Evolutionary conservation across 192 early-diverging fungal genomes (phyloP).

Genomic region (Irineochytrium annulatum): DNA sequence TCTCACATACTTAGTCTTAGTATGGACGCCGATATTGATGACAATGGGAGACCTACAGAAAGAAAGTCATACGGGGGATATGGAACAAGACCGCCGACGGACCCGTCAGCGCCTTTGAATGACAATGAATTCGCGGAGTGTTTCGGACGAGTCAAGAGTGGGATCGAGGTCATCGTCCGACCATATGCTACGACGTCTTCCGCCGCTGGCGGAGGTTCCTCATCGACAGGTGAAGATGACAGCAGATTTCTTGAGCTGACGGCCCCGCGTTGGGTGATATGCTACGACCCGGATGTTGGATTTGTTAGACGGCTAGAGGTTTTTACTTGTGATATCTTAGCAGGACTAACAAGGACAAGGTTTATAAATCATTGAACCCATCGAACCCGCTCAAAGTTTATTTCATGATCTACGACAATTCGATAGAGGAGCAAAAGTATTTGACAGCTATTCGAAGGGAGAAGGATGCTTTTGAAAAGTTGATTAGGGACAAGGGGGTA

Average conservation of each 20-base stretch:
- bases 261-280: constrained; percentile 75
- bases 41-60: no score
- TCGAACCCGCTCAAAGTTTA: constrained; percentile 67
- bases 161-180: constrained; percentile 29
- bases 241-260: constrained; percentile 60
- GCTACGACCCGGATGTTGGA: constrained; percentile 85
- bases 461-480: constrained; percentile 88
- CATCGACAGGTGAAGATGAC: constrained; percentile 54
- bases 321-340: background rate
- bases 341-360: constrained; percentile 29
- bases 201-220: constrained; percentile 20
- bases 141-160: constrained; percentile 2
- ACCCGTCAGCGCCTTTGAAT: constrained; percentile 10
- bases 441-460: constrained; percentile 78
- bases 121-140: background rate
- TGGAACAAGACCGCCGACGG: no score
- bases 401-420: constrained; percentile 92
- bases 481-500: constrained; percentile 85
- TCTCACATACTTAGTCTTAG: no score
- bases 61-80: no score
- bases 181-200: constrained; percentile 34
- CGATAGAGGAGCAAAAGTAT: constrained; percentile 91
- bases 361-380: constrained; percentile 57
- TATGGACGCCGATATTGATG: no score
- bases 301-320: constrained; percentile 89